These are phyloP conservation scores for Erysimum pusillum DNA, from an alignment of 441 rosid species.

Conservation along the genomic window DNA sequence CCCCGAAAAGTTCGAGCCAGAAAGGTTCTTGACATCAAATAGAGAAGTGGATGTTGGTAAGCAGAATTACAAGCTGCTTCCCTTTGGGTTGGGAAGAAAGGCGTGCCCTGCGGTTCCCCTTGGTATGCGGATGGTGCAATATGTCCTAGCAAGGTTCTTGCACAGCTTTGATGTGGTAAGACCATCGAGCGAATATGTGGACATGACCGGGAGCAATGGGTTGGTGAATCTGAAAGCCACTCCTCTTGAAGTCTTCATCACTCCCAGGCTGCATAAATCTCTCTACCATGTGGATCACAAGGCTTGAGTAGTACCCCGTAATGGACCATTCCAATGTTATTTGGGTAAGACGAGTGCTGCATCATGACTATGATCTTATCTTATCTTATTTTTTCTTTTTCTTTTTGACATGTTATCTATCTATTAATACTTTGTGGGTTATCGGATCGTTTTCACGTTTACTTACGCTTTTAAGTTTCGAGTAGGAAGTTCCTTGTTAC, in stretches of 20 bases:
- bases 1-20: slow-evolving; percentile 46
- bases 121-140: slow-evolving; percentile 38
- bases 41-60: slow-evolving; percentile 18
- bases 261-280: slow-evolving; percentile 47
- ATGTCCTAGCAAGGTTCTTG: slow-evolving; percentile 46
- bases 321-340: too few species aligned
- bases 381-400: too few species aligned
- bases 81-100: slow-evolving; percentile 46
- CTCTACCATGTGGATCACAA: slow-evolving; percentile 37
- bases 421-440: too few species aligned
- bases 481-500: too few species aligned
- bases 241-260: slow-evolving; percentile 49
- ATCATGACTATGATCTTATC: too few species aligned
- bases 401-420: too few species aligned
- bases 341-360: too few species aligned
- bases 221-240: slow-evolving; percentile 47
- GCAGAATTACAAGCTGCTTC: slow-evolving; percentile 39
- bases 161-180: slow-evolving; percentile 45
- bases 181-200: slow-evolving; percentile 38
- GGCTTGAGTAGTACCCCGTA: not conserved
- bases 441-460: too few species aligned
- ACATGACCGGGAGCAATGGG: slow-evolving; percentile 49
- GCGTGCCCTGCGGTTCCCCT: slow-evolving; percentile 43
- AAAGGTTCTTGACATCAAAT: slow-evolving; percentile 49
- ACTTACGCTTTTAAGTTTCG: too few species aligned